These are phyloP conservation scores for Crithidia fasciculata DNA, from an alignment of 208 protist genomes.

Conservation along the genomic window DNA sequence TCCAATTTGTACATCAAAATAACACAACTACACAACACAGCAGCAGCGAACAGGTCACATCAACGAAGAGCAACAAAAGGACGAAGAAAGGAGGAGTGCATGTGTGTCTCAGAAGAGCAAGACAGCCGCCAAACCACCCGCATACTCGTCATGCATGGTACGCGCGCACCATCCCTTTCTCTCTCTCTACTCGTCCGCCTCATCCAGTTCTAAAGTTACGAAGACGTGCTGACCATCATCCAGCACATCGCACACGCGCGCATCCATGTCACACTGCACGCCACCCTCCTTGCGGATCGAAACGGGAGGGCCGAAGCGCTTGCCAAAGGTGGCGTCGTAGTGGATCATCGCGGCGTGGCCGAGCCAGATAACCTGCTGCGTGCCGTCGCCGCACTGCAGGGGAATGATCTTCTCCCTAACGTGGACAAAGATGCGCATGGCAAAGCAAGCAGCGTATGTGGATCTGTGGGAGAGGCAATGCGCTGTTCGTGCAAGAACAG, in stretches of 20 bases:
- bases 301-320: conserved; percentile 62
- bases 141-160: neutral
- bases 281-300: conserved; percentile 88
- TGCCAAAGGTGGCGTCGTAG: conserved; percentile 82
- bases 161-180: neutral
- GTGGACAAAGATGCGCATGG: conserved; percentile 85
- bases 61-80: too few relatives aligned
- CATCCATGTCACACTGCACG: conserved; percentile 65
- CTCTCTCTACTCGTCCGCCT: conserved; percentile 9
- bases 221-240: conserved; percentile 89
- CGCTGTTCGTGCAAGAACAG: too few relatives aligned
- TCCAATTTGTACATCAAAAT: too few relatives aligned
- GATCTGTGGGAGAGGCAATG: too few relatives aligned
- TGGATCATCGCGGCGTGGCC: conserved; percentile 90
- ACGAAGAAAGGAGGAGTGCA: neutral
- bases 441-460: too few relatives aligned
- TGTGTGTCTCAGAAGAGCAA: too few relatives aligned
- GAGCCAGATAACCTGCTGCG: conserved; percentile 83
- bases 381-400: conserved; percentile 88
- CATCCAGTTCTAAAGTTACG: conserved; percentile 52
- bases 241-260: conserved; percentile 77
- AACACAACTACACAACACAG: too few relatives aligned
- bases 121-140: too few relatives aligned
- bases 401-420: conserved; percentile 84
- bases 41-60: too few relatives aligned